These are phyloP conservation scores for Davidsoniella australis DNA, from an alignment of 2,329 filamentous ascomycete genomes.

Conservation along the genomic window DNA sequence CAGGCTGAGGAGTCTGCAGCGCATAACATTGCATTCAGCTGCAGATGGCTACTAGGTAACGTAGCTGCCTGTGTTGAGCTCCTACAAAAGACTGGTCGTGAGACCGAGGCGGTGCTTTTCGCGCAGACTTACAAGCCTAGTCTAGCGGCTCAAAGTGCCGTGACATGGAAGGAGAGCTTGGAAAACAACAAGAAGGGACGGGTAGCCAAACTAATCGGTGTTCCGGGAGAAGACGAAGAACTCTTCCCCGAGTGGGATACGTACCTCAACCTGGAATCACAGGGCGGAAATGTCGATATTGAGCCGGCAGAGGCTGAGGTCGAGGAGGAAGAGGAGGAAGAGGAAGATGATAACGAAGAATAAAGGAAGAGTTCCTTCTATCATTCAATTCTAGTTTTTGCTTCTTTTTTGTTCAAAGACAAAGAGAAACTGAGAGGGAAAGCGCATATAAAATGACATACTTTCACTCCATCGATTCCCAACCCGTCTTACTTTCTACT, in stretches of 20 bases:
- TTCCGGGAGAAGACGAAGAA: slow-evolving; percentile 67
- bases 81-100: slow-evolving; percentile 59
- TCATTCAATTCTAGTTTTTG: slow-evolving; percentile 3
- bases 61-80: slow-evolving; percentile 66
- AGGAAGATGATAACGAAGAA: slow-evolving; percentile 1
- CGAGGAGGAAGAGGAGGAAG: slow-evolving; percentile 12
- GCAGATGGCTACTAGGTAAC: slow-evolving; percentile 74
- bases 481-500: neutral
- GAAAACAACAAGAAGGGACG: slow-evolving; percentile 76
- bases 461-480: no score
- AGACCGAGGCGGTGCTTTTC: slow-evolving; percentile 78
- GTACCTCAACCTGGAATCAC: slow-evolving; percentile 64
- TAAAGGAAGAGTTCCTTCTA: neutral
- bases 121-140: slow-evolving; percentile 92
- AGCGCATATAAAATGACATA: neutral
- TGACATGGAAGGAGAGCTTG: slow-evolving; percentile 65
- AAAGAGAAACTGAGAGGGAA: neutral
- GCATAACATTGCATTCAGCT: slow-evolving; percentile 87
- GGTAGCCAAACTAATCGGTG: slow-evolving; percentile 65
- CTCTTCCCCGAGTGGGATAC: slow-evolving; percentile 95
- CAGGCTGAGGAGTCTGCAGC: slow-evolving; percentile 62
- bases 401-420: neutral
- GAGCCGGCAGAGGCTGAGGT: slow-evolving; percentile 16
- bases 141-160: slow-evolving; percentile 47
- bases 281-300: slow-evolving; percentile 41